Conservation (phyloP, 768 basidiomycete species). For the Collybiopsis confluens region DNA sequence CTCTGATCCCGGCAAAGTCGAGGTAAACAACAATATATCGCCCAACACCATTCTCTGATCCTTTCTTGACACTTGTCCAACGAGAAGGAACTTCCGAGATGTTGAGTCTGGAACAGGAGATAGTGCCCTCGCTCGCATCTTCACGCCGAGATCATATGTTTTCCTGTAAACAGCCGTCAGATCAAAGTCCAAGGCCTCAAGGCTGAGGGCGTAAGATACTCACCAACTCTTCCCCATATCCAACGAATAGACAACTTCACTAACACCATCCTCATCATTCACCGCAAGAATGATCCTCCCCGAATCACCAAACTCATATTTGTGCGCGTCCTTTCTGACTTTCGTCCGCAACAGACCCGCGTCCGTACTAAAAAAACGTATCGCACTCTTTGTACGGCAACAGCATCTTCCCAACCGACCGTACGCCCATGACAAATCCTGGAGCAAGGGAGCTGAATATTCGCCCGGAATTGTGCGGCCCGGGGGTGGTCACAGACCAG, state of each 20-base stretch:
- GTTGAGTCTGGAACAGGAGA: constrained; percentile 93
- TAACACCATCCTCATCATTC: constrained; percentile 78
- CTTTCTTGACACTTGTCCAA: constrained; percentile 68
- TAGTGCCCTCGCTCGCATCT: constrained; percentile 66
- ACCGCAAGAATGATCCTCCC: constrained; percentile 77
- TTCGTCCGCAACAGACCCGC: constrained; percentile 86
- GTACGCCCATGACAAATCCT: constrained; percentile 95
- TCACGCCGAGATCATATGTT: constrained; percentile 63
- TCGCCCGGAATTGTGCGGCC: constrained; percentile 92
- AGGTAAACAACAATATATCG: constrained; percentile 72
- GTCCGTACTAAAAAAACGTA: constrained; percentile 89
- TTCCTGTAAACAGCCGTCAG: constrained; percentile 44
- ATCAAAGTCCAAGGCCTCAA: background rate
- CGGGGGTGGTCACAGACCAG: constrained; percentile 88
- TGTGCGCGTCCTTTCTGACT: constrained; percentile 71
- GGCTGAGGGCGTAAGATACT: constrained; percentile 20
- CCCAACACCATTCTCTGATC: constrained; percentile 49
- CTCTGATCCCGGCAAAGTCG: constrained; percentile 72
- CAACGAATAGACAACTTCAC: constrained; percentile 69
- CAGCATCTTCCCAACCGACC: constrained; percentile 70
- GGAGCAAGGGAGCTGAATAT: constrained; percentile 95
- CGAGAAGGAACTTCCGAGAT: constrained; percentile 90
- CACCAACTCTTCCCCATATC: constrained; percentile 85
- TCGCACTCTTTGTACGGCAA: constrained; percentile 80
- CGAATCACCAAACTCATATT: constrained; percentile 94